phyloP scores from a whole-genome alignment of 2,329 filamentous ascomycete genomes.

The Didymellaceae sp. region DNA sequence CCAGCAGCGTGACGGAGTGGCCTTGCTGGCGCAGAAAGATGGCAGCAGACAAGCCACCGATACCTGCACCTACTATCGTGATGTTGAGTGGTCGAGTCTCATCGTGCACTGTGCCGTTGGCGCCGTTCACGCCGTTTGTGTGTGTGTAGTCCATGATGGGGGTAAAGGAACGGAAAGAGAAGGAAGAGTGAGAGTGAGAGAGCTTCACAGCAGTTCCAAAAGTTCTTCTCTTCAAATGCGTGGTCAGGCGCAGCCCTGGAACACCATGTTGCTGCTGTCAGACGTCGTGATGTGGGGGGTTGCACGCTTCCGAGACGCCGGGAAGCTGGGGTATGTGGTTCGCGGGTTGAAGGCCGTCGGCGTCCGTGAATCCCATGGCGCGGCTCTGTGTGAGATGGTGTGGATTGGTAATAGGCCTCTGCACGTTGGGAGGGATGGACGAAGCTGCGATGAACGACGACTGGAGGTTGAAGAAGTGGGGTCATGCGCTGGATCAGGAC shows the following conservation, averaged over 20 bases:
- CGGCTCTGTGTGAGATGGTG: neutral
- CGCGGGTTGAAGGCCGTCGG: neutral
- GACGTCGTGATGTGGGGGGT: constrained; percentile 12
- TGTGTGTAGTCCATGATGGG: constrained; percentile 26
- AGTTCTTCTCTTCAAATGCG: neutral
- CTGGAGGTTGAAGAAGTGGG: too few relatives aligned
- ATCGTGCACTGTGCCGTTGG: constrained; percentile 2
- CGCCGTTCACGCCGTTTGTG: constrained; percentile 6
- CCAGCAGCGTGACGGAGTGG: constrained; percentile 36
- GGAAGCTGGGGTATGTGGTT: neutral
- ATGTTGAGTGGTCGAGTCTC: constrained; percentile 46
- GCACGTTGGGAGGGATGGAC: too few relatives aligned
- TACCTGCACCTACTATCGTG: constrained; percentile 54
- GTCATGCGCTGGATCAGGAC: too few relatives aligned
- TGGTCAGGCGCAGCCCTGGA: neutral
- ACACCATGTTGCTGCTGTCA: neutral
- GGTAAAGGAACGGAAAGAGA: neutral
- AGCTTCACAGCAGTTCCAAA: neutral
- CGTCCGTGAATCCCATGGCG: neutral
- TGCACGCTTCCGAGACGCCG: neutral
- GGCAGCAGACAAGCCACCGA: constrained; percentile 61
- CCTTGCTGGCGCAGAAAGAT: constrained; percentile 58
- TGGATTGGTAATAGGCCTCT: neutral
- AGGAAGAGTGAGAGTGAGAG: neutral
- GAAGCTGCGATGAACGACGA: too few relatives aligned